Percentiles rank a stretch among this genome's conserved stretches.
Evolutionary conservation across 306 rosid genomes (phyloP).

Genomic region (Adenanthera pavonina): DNA sequence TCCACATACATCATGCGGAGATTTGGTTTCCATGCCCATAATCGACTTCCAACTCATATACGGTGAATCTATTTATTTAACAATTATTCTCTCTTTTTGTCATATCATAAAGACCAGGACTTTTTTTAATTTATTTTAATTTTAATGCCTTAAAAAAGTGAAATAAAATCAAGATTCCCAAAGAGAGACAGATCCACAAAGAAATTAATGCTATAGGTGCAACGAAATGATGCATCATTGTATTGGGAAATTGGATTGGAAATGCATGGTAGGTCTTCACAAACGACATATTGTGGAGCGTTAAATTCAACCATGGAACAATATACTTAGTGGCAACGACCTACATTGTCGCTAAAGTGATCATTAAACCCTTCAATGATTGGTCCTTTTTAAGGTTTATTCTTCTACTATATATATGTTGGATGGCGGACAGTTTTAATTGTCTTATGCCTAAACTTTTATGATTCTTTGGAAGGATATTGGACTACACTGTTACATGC

Average conservation of each 20-base stretch:
- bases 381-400: not conserved
- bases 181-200: conserved; percentile 25
- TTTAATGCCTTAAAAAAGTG: not conserved
- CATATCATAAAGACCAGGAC: not conserved
- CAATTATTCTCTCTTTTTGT: not conserved
- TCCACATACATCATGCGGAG: too few relatives aligned
- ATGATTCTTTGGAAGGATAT: not conserved
- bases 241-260: conserved; percentile 4
- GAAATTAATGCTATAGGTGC: conserved; percentile 26
- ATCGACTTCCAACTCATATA: too few relatives aligned
- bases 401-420: not conserved
- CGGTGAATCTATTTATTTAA: too few relatives aligned
- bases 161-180: conserved; percentile 33
- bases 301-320: not conserved
- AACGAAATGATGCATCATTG: conserved; percentile 29
- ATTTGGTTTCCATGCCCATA: too few relatives aligned
- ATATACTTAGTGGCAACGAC: not conserved
- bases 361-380: conserved; percentile 22
- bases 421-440: conserved; percentile 12
- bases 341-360: conserved; percentile 7
- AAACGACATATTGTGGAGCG: not conserved
- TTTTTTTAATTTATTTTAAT: not conserved
- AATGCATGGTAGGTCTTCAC: not conserved
- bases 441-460: not conserved
- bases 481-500: conserved; percentile 6